Conservation (phyloP, 2,329 filamentous ascomycete species). For the Scedosporium boydii region DNA sequence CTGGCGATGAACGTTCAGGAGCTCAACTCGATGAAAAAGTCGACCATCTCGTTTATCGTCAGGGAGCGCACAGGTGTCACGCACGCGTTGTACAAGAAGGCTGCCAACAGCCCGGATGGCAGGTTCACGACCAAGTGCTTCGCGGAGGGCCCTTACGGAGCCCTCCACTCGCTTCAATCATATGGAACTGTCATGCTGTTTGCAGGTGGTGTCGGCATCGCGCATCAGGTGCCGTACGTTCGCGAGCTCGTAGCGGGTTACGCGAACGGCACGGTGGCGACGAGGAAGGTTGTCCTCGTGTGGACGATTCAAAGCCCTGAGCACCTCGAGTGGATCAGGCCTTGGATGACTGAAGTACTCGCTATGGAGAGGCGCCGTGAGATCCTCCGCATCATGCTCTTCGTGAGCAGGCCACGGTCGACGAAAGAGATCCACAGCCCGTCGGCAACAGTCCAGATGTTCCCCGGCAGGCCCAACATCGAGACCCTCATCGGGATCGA, state of each 20-base stretch:
- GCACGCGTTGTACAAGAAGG: constrained; percentile 57
- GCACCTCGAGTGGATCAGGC: constrained; percentile 74
- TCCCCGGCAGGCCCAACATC: constrained; percentile 68
- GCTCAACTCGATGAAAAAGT: constrained; percentile 49
- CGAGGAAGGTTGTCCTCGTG: constrained; percentile 62
- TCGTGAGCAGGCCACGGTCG: constrained; percentile 63
- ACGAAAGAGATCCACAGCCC: constrained; percentile 77
- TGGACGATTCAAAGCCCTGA: constrained; percentile 75
- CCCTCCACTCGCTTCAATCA: constrained; percentile 59
- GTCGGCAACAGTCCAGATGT: constrained; percentile 72
- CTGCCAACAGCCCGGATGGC: constrained; percentile 50
- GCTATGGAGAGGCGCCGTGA: constrained; percentile 67
- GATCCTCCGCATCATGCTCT: constrained; percentile 66
- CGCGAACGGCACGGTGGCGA: constrained; percentile 58
- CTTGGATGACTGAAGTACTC: constrained; percentile 75
- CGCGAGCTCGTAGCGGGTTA: constrained; percentile 62
- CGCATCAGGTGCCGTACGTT: constrained; percentile 68
- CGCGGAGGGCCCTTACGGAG: constrained; percentile 71
- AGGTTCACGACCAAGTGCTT: constrained; percentile 54
- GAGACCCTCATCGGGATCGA: constrained; percentile 63
- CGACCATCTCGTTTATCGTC: constrained; percentile 61
- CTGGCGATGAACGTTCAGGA: constrained; percentile 52
- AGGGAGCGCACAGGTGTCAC: constrained; percentile 68
- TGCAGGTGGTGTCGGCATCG: constrained; percentile 72
- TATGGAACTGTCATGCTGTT: constrained; percentile 74